Base-by-base conservation (phyloP, 331 rosid species). In the Malus hybrid region DNA sequence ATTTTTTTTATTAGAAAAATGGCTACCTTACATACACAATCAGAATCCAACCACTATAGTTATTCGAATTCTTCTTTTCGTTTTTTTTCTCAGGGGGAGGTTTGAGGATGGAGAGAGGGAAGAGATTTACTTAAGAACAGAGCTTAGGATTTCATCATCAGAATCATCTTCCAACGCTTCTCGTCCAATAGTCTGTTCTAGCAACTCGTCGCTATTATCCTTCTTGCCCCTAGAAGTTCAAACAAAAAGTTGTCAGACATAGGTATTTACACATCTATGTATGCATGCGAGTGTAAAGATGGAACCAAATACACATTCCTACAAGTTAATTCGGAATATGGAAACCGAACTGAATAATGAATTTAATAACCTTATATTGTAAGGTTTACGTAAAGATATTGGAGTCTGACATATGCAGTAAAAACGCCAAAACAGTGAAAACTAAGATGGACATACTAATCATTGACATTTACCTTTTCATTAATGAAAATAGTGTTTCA, bases 401-500 rank as follows among this genome's bases (percentile, higher is more conserved):
- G 34, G 19, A 61, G 34, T 61, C 7, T 61, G 9, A 61, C n/a
- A 28, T 27, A 13, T 28, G 66, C 36, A 27, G 33, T 60, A 19
- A 14, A 46, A 11, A 84, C 2, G 64, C 11, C 70, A 8, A 48
- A 7, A 14, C 13, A 73, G 1, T 60, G 55, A 60, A 64, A 42
- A 31, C 48, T 34, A 29, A 63, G 61, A 32, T 20, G n/a, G 32
- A 32, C 36, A 54, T 5, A 36, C 36, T 46, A 31, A 46, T 42
- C 22, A 73, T 50, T n/a, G 73, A 15, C 9, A 7, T 39, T 73
- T 78, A 93, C 97, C 98, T 84, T 55, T 76, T 84, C 67, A 85
- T 64, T 78, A 91, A 85, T 9, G 97, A 88, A 60, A 86, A 29
- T 74, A 93, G 67, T 32, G 90, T 81, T 79, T 91, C 96, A 10